Percentiles rank a stretch among this genome's conserved stretches.
Evolutionary conservation across 208 protist species (phyloP).

Genomic region (Hexamita inflata): DNA sequence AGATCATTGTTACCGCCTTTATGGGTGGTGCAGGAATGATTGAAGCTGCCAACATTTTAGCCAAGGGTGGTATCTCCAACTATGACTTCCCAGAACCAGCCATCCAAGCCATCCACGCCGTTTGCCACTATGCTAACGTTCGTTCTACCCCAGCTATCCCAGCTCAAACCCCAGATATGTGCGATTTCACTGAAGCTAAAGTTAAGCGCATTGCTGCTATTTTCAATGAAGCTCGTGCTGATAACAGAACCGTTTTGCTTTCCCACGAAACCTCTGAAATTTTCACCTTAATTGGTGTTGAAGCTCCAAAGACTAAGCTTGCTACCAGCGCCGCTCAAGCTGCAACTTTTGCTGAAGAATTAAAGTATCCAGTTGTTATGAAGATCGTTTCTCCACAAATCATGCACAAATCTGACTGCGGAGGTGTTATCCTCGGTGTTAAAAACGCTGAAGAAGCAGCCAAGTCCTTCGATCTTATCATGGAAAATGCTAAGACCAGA

Average conservation of each 20-base stretch:
- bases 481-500: conserved; percentile 8
- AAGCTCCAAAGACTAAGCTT: conserved; percentile 27
- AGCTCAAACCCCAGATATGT: background rate
- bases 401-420: conserved; percentile 44
- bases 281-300: conserved; percentile 33
- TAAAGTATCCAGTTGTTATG: conserved; percentile 41
- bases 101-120: conserved; percentile 25
- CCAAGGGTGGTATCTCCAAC: conserved; percentile 27
- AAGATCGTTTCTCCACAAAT: conserved; percentile 43
- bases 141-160: background rate
- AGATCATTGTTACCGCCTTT: conserved; percentile 35
- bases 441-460: conserved; percentile 25
- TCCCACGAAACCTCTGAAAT: conserved; percentile 42
- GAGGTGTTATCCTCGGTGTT: conserved; percentile 39
- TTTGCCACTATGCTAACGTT: conserved; percentile 27
- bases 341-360: conserved; percentile 28
- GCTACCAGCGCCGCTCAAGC: conserved; percentile 37
- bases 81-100: conserved; percentile 39
- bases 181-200: background rate
- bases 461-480: conserved; percentile 32
- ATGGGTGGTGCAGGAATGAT: conserved; percentile 37
- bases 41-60: conserved; percentile 29
- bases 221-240: conserved; percentile 23
- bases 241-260: conserved; percentile 29
- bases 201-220: conserved; percentile 8